Conservation (phyloP, 805 yeast genomes). For the Myxozyma kluyveri region DNA sequence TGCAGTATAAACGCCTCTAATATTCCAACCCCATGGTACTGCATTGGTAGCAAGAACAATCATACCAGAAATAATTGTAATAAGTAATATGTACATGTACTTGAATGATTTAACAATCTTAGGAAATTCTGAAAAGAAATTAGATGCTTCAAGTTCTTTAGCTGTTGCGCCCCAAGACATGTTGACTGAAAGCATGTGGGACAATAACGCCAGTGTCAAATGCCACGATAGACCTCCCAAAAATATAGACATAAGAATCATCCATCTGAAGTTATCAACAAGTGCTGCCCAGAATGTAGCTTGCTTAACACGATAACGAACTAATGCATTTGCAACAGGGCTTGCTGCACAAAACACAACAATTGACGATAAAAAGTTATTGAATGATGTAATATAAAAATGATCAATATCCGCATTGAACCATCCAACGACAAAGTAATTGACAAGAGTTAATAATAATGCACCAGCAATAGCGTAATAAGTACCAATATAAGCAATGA, state of each 20-base stretch:
- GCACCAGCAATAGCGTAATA: conserved; percentile 16
- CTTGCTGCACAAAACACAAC: conserved; percentile 11
- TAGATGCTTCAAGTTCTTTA: conserved; percentile 15
- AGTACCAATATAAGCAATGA: conserved; percentile 18
- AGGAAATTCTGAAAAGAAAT: conserved; percentile 15
- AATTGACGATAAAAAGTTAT: conserved; percentile 4
- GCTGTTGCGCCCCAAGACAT: conserved; percentile 25
- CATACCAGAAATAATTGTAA: conserved; percentile 1
- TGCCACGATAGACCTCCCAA: conserved; percentile 18
- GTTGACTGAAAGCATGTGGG: conserved; percentile 13
- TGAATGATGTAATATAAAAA: conserved; percentile 12
- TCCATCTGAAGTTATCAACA: conserved; percentile 6
- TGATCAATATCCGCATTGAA: conserved; percentile 8
- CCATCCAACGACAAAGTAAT: conserved; percentile 15
- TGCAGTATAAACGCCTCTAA: neutral
- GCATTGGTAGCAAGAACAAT: conserved; percentile 1
- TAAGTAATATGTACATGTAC: conserved; percentile 7
- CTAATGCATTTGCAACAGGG: conserved; percentile 7
- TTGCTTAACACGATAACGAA: conserved; percentile 8
- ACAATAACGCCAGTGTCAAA: conserved; percentile 11
- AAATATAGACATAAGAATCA: conserved; percentile 7
- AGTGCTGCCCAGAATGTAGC: conserved; percentile 9
- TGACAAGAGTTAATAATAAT: conserved; percentile 4
- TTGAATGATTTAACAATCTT: conserved; percentile 12
- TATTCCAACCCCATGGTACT: conserved; percentile 13